Evolutionary conservation across 352 stramenopile genomes (phyloP).

Genomic region (Pelagophyceae sp.): DNA sequence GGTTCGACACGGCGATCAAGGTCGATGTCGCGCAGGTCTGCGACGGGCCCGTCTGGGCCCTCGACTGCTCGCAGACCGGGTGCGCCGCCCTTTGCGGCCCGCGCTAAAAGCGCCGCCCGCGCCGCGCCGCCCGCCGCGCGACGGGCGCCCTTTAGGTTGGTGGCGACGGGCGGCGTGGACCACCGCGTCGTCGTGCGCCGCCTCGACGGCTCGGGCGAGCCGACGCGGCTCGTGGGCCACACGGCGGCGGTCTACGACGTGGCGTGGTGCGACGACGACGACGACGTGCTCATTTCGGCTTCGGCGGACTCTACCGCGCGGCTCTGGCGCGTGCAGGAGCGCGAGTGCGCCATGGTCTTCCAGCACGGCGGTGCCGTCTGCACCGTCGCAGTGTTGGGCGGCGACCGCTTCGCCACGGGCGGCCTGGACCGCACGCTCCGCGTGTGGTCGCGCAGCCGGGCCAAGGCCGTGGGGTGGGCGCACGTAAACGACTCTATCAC

Average conservation of each 20-base stretch:
- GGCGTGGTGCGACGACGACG: not conserved
- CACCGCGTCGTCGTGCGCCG: not conserved
- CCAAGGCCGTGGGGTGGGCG: slow-evolving; percentile 3
- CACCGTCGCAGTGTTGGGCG: not conserved
- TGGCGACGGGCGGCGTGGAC: not conserved
- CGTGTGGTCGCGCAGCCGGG: not conserved
- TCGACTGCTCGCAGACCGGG: not conserved
- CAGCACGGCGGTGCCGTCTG: not conserved
- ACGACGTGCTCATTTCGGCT: not conserved
- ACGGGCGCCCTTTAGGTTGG: not conserved
- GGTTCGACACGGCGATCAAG: not conserved
- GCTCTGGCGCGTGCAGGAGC: not conserved
- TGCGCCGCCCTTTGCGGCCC: not conserved
- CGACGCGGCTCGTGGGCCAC: not conserved
- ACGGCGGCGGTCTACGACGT: not conserved
- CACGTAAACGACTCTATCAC: slow-evolving; percentile 9
- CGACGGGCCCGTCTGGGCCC: not conserved
- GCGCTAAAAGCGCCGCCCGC: too few species aligned
- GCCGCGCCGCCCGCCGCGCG: too few species aligned
- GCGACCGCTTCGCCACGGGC: not conserved
- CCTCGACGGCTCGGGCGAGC: not conserved
- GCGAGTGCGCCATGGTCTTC: slow-evolving; percentile 6
- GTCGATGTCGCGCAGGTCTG: not conserved
- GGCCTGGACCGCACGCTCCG: slow-evolving; percentile 9
- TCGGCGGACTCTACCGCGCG: slow-evolving; percentile 12